Base-by-base conservation (phyloP, 371 early-diverging fungal genomes). In the Mucor piriformis region DNA sequence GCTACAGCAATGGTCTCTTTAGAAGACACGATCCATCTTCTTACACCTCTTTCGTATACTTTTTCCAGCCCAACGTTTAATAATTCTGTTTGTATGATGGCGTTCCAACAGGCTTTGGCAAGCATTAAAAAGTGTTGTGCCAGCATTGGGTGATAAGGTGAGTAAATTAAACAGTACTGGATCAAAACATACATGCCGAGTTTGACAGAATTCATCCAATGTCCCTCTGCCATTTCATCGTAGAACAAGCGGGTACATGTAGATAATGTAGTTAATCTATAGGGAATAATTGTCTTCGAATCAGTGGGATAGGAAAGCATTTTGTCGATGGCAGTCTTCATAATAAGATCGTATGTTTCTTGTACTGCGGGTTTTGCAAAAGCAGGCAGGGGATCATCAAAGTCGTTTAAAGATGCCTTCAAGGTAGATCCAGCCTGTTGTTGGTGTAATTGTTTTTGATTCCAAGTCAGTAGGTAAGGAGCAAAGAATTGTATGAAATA, bases 141-240 rank as follows among this genome's bases (percentile, higher is more conserved):
- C 10, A 90, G 62, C 57, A 92, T 74, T 6, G 93, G 91, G 58
- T 92, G 91, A 59, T 82, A 83, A 4, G 86, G 82, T 21, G 88
- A 89, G 54, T 91, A 92, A 10, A 83, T 79, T 57, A 88, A 52
- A 20, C 83, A 56, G 58, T 92, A 92, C 44, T 88, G 80, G 0
- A 86, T 79, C 49, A 90, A 61, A 3, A 90, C 76, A 48, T 84
- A 84, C 69, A 80, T 76, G 54, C 86, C 83, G 11, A 85, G 64
- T 58, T 72, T 76, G 48, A 83, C 75, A 0, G 87, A 84, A 43
- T 78, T 64, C 21, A 61, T 44, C 86, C 84, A 83, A 13, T 68
- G 56, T 29, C 70, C 69, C 44, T 69, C 72, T 15, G 64, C 66
- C 67, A 80, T 74, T 51, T 67, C 63, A 40, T 77, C 76, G 54